A percentile compares a stretch with the other conserved stretches of the same genome.
Conservation (phyloP, 345 rosid species). For the Citrus hindsii region DNA sequence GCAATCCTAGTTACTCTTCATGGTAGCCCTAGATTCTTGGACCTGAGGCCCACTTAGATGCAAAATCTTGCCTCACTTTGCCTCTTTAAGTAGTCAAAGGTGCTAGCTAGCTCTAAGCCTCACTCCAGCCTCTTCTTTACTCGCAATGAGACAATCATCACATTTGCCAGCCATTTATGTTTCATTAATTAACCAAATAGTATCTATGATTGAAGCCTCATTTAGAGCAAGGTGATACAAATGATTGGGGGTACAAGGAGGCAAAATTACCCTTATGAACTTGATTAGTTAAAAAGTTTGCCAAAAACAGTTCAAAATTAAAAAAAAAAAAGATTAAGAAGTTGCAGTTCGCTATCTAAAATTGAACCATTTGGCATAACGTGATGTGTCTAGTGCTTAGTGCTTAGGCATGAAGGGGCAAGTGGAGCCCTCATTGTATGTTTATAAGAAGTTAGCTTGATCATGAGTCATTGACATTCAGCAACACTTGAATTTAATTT, state of each 20-base stretch:
- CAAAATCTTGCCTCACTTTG: not conserved
- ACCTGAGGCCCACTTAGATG: not conserved
- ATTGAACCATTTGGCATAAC: too few species aligned
- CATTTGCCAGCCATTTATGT: not conserved
- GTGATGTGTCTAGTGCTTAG: not conserved
- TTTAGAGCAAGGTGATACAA: not conserved
- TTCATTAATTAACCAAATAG: not conserved
- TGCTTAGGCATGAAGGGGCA: not conserved
- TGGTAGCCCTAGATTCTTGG: not conserved
- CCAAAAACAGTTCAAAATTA: not conserved
- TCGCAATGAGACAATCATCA: not conserved
- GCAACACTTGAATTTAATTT: not conserved
- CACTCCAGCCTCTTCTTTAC: too few species aligned
- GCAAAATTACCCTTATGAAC: not conserved
- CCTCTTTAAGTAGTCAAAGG: not conserved
- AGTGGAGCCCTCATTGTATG: slow-evolving; percentile 4
- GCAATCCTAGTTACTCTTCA: not conserved
- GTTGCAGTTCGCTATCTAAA: not conserved
- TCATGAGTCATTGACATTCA: not conserved
- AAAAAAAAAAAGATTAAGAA: not conserved
- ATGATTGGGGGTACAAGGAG: not conserved
- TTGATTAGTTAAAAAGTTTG: not conserved
- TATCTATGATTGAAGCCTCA: not conserved
- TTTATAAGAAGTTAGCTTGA: slow-evolving; percentile 12
- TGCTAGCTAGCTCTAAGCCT: not conserved